Evolutionary conservation across 1,139 yeast genomes (phyloP), one percentile per base, ranked within the genome.

Genomic region (Magnusiomyces paraingens): DNA sequence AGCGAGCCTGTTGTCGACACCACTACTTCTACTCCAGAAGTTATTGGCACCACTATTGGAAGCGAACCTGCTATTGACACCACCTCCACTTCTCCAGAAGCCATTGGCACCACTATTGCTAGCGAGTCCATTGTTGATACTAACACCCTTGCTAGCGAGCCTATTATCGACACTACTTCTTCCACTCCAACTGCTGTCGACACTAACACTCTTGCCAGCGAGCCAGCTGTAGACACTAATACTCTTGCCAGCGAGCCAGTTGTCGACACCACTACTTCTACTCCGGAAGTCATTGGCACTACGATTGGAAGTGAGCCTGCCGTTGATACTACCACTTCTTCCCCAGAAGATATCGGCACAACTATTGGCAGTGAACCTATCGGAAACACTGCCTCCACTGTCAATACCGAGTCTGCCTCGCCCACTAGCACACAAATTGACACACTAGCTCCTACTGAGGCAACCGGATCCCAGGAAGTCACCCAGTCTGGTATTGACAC

Each of bases 361-460:
- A 51, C 55, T n/a, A 48, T 51, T 29, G 50, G 42, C 47, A 32
- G 54, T 3, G 36, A 29, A n/a, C 17, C 51, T 39, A n/a, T 32
- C 20, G 11, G 17, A 18, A 22, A 42, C 20, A 18, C 46, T 18
- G 6, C 20, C 32, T 26, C 32, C 8, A 26, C 32, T 26, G 8
- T 26, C 32, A 26, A 26, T 8, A 26, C 32, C 4, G 32, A 26
- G 32, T 42, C 46, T 26, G 15, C 47, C 12, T 15, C 40, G 10
- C 40, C 35, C 38, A 40, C 32, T n/a, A 40, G 26, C 29, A 41
- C n/a, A 21, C 14, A 17, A 14, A 17, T 46, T 40, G 36, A 21
- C 18, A 38, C 15, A 38, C 17, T 20, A 1, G 36, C 40, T 29
- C 1, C 36, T n/a, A 12, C 48, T 22, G 38, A 44, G n/a, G 38